phyloP scores from a whole-genome alignment of 129 eudicot genomes.

The Glebionis coronaria region DNA sequence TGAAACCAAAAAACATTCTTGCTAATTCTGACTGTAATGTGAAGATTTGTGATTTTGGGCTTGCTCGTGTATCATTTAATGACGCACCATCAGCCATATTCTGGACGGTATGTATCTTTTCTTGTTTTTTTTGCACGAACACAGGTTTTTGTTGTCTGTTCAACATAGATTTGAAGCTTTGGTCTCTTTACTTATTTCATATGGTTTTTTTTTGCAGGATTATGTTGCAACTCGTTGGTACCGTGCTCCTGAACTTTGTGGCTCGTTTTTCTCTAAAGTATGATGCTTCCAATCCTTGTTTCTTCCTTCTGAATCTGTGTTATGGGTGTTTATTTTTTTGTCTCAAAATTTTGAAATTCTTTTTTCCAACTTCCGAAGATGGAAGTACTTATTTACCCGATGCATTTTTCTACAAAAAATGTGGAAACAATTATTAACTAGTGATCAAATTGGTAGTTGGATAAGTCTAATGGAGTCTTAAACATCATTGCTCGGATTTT shows the following conservation, averaged over 20 bases:
- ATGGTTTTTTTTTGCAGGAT: conserved; percentile 42
- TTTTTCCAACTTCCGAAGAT: too few relatives aligned
- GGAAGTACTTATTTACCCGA: too few relatives aligned
- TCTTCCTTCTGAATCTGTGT: neutral
- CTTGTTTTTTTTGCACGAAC: neutral
- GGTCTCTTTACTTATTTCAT: conserved; percentile 8
- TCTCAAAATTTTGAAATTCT: too few relatives aligned
- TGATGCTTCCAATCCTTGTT: neutral
- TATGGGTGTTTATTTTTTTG: neutral
- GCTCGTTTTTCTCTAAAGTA: conserved; percentile 89
- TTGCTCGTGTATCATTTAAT: conserved; percentile 68
- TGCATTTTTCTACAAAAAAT: too few relatives aligned
- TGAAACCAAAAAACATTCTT: conserved; percentile 71
- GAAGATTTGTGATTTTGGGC: conserved; percentile 80
- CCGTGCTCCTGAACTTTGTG: conserved; percentile 93
- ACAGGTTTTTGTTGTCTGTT: neutral
- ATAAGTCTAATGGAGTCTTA: neutral
- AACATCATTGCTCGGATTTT: neutral
- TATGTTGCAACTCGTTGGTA: conserved; percentile 94
- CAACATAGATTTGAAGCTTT: neutral
- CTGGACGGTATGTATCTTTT: conserved; percentile 54
- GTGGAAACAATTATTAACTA: too few relatives aligned
- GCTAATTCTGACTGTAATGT: conserved; percentile 68
- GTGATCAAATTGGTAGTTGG: too few relatives aligned
- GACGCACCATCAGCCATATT: conserved; percentile 74